These are phyloP conservation scores for Mycena sanguinolenta DNA, from an alignment of 768 basidiomycete species.

Conservation along the genomic window DNA sequence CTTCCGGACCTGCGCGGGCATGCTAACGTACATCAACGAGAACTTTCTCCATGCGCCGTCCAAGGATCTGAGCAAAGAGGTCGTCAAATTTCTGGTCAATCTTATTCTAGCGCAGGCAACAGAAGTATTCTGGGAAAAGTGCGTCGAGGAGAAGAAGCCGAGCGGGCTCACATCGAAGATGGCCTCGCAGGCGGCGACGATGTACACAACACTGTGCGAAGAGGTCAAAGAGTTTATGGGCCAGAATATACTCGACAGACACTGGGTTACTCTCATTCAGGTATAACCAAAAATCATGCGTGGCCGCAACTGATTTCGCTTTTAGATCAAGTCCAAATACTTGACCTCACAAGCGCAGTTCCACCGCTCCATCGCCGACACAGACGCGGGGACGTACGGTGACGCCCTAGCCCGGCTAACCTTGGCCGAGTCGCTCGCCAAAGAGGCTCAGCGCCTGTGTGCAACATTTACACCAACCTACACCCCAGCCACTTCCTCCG, in stretches of 20 bases:
- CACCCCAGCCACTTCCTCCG: conserved; percentile 47
- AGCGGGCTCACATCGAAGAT: conserved; percentile 85
- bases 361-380: conserved; percentile 86
- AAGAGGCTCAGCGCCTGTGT: conserved; percentile 76
- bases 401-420: conserved; percentile 86
- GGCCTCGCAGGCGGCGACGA: conserved; percentile 81
- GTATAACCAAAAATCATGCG: conserved; percentile 51
- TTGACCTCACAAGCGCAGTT: conserved; percentile 90
- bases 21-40: conserved; percentile 99
- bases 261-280: conserved; percentile 92
- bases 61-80: conserved; percentile 93
- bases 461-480: conserved; percentile 35
- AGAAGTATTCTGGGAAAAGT: conserved; percentile 96
- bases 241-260: conserved; percentile 94
- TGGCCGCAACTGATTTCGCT: conserved; percentile 11
- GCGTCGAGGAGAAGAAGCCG: conserved; percentile 91
- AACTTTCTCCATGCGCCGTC: conserved; percentile 99
- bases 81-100: conserved; percentile 92
- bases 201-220: conserved; percentile 88
- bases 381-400: conserved; percentile 83
- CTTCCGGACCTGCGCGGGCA: conserved; percentile 90
- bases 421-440: conserved; percentile 82
- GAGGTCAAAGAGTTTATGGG: conserved; percentile 98
- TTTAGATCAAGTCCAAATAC: conserved; percentile 91
- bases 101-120: conserved; percentile 94